A percentile compares a stretch with the other conserved stretches of the same genome.
Conservation (phyloP, 75 land plant species). For the Cunninghamia lanceolata region DNA sequence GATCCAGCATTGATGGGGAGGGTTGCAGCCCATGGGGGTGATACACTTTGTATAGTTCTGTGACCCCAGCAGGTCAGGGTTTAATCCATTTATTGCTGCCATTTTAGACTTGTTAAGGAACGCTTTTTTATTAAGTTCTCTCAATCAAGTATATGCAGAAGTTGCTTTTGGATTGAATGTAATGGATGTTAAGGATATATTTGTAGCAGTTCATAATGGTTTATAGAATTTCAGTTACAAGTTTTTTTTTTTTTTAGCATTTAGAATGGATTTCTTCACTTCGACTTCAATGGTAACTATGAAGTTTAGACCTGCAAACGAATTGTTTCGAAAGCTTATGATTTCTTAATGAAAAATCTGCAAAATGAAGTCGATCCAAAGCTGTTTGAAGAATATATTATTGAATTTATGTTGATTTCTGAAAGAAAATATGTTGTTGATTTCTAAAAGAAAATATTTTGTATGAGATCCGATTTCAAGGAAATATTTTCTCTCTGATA, state of each 20-base stretch:
- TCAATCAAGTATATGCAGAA: background rate
- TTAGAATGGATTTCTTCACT: too few species aligned
- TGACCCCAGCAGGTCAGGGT: background rate
- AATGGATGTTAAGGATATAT: background rate
- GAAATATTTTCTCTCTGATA: too few species aligned
- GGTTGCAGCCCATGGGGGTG: background rate
- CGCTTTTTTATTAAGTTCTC: background rate
- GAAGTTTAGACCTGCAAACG: too few species aligned
- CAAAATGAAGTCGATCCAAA: too few species aligned
- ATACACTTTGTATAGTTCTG: background rate
- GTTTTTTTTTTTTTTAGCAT: background rate
- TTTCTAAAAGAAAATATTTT: too few species aligned
- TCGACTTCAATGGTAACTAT: too few species aligned
- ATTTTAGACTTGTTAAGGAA: slow-evolving; percentile 6
- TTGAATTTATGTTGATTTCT: too few species aligned
- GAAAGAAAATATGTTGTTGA: too few species aligned
- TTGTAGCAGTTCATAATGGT: background rate
- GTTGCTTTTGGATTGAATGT: background rate
- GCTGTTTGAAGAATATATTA: too few species aligned
- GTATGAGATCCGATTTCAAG: too few species aligned
- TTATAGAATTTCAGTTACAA: background rate
- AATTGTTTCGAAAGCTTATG: too few species aligned
- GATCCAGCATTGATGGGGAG: background rate
- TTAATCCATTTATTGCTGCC: background rate
- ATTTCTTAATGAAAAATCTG: too few species aligned